phyloP scores from a whole-genome alignment of 192 early-diverging fungal genomes.

The Coemansia pectinata region DNA sequence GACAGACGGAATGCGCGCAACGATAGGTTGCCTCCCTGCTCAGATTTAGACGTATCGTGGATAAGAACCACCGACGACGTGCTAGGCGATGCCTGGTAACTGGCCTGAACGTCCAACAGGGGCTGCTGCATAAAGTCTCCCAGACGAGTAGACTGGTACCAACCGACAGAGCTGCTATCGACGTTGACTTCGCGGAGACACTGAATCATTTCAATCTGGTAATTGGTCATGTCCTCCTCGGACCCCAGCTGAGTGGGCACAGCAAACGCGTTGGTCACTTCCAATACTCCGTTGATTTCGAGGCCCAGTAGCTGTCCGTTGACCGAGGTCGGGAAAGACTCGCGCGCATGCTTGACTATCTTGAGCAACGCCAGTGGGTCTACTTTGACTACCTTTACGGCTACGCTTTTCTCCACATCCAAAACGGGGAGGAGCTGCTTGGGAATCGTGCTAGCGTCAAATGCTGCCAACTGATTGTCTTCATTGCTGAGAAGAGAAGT shows the following conservation, averaged over 20 bases:
- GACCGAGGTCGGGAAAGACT: constrained; percentile 72
- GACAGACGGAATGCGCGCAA: constrained; percentile 88
- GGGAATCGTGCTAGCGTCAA: constrained; percentile 41
- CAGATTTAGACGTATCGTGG: constrained; percentile 85
- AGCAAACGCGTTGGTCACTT: constrained; percentile 92
- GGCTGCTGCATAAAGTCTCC: constrained; percentile 88
- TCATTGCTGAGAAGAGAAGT: constrained; percentile 43
- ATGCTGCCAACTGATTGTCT: constrained; percentile 21
- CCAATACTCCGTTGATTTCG: constrained; percentile 85
- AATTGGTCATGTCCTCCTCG: constrained; percentile 70
- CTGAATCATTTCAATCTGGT: constrained; percentile 94
- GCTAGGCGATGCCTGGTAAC: constrained; percentile 79
- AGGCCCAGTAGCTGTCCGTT: constrained; percentile 95
- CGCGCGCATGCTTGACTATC: constrained; percentile 96
- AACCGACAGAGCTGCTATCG: constrained; percentile 96
- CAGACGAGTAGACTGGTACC: constrained; percentile 92
- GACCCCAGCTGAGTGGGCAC: constrained; percentile 65
- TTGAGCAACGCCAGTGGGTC: constrained; percentile 87
- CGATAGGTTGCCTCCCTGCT: constrained; percentile 80
- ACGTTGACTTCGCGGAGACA: constrained; percentile 91
- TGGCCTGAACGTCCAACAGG: constrained; percentile 87
- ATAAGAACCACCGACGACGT: constrained; percentile 87
- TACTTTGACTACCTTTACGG: constrained; percentile 66
- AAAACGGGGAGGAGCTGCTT: constrained; percentile 46
- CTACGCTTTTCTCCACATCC: constrained; percentile 62